These are phyloP conservation scores for Fusarium sp. DNA, from an alignment of 2,329 filamentous ascomycete species.

Conservation along the genomic window DNA sequence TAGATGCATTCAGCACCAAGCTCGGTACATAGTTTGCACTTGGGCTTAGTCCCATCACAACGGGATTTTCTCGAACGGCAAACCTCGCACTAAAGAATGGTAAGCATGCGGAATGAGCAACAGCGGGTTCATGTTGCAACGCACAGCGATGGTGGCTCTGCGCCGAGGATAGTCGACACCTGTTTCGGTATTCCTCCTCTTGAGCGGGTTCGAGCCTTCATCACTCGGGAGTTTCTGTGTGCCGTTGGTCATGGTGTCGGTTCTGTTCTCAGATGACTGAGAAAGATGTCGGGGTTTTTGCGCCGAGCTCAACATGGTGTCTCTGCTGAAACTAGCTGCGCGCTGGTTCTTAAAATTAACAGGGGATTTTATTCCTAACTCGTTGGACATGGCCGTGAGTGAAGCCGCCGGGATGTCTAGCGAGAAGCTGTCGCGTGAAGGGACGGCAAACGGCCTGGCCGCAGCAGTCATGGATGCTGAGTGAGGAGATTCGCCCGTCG, in stretches of 20 bases:
- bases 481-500: conserved; percentile 64
- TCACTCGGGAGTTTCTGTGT: conserved; percentile 60
- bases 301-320: conserved; percentile 64
- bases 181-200: conserved; percentile 71
- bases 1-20: conserved; percentile 87
- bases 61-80: conserved; percentile 84
- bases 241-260: conserved; percentile 57
- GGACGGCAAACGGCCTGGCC: conserved; percentile 58
- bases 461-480: conserved; percentile 52
- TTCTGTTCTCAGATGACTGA: conserved; percentile 63
- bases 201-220: conserved; percentile 68
- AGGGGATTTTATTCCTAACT: conserved; percentile 63
- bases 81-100: conserved; percentile 74
- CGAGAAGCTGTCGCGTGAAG: conserved; percentile 60
- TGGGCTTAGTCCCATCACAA: conserved; percentile 83
- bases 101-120: conserved; percentile 27
- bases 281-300: conserved; percentile 67
- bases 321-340: conserved; percentile 60
- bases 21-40: conserved; percentile 86
- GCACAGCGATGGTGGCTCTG: conserved; percentile 74
- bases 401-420: conserved; percentile 62
- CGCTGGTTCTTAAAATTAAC: conserved; percentile 60
- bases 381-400: conserved; percentile 55
- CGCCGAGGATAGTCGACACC: conserved; percentile 73
- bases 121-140: conserved; percentile 43